Evolutionary conservation across 305 asterid species (phyloP).

Genomic region (Solanum hybrid): DNA sequence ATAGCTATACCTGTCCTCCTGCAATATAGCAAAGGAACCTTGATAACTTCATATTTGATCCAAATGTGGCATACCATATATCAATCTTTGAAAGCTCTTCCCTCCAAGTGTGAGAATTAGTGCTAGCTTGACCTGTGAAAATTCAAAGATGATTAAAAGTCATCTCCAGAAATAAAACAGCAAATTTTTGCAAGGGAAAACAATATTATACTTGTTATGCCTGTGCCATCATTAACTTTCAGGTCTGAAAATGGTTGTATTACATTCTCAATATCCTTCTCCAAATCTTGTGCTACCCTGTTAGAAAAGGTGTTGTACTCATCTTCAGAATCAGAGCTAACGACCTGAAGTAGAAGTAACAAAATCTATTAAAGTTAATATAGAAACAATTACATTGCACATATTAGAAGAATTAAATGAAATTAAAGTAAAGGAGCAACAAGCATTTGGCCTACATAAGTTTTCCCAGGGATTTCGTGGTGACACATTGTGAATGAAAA

Average conservation of each 20-base stretch:
- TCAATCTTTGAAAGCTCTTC: slow-evolving; percentile 51
- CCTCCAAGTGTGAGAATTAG: slow-evolving; percentile 49
- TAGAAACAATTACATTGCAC: not conserved
- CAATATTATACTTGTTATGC: not conserved
- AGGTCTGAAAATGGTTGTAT: slow-evolving; percentile 49
- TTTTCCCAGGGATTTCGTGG: not conserved
- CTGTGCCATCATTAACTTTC: slow-evolving; percentile 48
- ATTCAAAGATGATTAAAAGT: slow-evolving; percentile 6
- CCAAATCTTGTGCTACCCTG: slow-evolving; percentile 20
- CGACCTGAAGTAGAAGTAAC: slow-evolving; percentile 28
- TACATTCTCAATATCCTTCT: slow-evolving; percentile 38
- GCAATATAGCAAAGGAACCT: slow-evolving; percentile 75
- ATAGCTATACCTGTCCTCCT: slow-evolving; percentile 73
- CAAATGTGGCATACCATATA: slow-evolving; percentile 80
- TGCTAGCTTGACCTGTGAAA: slow-evolving; percentile 27
- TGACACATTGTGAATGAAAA: not conserved
- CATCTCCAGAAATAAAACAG: not conserved
- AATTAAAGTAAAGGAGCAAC: not conserved
- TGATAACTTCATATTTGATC: slow-evolving; percentile 67
- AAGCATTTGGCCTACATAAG: not conserved
- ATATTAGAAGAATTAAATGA: not conserved
- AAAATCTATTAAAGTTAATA: not conserved
- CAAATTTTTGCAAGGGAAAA: not conserved
- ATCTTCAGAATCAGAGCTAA: slow-evolving; percentile 59
- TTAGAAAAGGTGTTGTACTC: slow-evolving; percentile 26